Evolutionary conservation across 192 early-diverging fungal species (phyloP).

Genomic region (Coemansia aciculifera): DNA sequence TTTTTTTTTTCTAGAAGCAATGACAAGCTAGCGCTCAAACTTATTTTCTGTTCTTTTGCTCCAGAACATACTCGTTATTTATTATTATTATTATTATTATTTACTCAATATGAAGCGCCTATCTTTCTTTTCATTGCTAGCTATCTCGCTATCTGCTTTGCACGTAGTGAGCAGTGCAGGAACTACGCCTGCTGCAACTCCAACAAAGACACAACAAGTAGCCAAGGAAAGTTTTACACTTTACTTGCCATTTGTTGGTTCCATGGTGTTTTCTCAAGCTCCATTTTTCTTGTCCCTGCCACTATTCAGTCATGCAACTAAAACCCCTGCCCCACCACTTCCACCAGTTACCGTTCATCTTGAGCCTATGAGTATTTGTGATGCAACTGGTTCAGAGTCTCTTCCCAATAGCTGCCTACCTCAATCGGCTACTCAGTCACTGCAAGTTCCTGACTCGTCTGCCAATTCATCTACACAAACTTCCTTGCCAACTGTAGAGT

Average conservation of each 20-base stretch:
- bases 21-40: background rate
- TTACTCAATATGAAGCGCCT: background rate
- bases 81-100: background rate
- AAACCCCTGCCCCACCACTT: constrained; percentile 2
- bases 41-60: background rate
- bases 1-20: background rate
- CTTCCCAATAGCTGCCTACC: constrained; percentile 20
- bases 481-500: background rate
- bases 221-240: constrained; percentile 2
- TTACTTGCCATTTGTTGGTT: constrained; percentile 16
- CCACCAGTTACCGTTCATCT: constrained; percentile 28
- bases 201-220: background rate
- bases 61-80: background rate
- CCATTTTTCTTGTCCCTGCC: constrained; percentile 27
- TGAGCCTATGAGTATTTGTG: constrained; percentile 21
- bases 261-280: constrained; percentile 11
- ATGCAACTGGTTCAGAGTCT: constrained; percentile 16
- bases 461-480: background rate
- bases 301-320: background rate
- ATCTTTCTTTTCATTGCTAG: background rate
- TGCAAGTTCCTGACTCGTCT: background rate
- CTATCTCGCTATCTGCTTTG: background rate
- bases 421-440: background rate
- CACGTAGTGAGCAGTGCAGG: background rate
- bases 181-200: background rate